A percentile compares a stretch with the other conserved stretches of the same genome.
phyloP scores from a whole-genome alignment of 2,329 filamentous ascomycete species.

The Phyllosticta ampelicida region DNA sequence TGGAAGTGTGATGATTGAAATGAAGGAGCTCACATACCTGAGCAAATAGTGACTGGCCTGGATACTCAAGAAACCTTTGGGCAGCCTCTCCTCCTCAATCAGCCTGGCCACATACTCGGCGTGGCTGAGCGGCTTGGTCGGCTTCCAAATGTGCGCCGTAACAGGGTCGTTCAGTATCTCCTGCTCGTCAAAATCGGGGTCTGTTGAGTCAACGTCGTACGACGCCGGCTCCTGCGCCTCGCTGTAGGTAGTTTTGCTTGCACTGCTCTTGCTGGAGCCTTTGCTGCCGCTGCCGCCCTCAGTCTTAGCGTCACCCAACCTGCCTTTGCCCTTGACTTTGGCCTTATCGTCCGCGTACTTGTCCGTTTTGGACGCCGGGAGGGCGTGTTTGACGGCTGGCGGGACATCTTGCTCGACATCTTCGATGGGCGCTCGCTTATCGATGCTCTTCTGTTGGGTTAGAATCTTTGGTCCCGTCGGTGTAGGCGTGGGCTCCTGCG shows the following conservation, averaged over 20 bases:
- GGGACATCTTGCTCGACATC: conserved; percentile 9
- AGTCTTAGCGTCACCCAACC: conserved; percentile 16
- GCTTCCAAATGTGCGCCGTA: conserved; percentile 10
- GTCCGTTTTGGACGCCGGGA: conserved; percentile 12
- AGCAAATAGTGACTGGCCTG: conserved; percentile 52
- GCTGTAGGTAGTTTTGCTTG: conserved; percentile 8
- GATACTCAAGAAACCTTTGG: conserved; percentile 46
- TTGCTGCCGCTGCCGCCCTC: conserved; percentile 20
- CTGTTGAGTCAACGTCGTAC: conserved; percentile 10
- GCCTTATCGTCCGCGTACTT: neutral
- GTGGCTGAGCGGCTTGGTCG: conserved; percentile 20
- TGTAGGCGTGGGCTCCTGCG: conserved; percentile 11
- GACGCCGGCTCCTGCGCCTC: neutral
- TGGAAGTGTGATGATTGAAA: too few relatives aligned
- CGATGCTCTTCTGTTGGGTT: neutral
- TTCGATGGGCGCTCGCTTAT: neutral
- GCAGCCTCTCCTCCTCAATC: conserved; percentile 36
- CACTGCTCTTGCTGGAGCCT: conserved; percentile 13
- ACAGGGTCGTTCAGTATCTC: neutral
- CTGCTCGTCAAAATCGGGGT: conserved; percentile 9
- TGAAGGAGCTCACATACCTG: conserved; percentile 33
- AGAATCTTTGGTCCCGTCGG: neutral
- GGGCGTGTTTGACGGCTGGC: conserved; percentile 9
- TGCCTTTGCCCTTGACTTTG: conserved; percentile 17
- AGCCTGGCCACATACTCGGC: conserved; percentile 26